Base-by-base conservation (phyloP, 139 green algal genomes). In the Chloropicon primus region DNA sequence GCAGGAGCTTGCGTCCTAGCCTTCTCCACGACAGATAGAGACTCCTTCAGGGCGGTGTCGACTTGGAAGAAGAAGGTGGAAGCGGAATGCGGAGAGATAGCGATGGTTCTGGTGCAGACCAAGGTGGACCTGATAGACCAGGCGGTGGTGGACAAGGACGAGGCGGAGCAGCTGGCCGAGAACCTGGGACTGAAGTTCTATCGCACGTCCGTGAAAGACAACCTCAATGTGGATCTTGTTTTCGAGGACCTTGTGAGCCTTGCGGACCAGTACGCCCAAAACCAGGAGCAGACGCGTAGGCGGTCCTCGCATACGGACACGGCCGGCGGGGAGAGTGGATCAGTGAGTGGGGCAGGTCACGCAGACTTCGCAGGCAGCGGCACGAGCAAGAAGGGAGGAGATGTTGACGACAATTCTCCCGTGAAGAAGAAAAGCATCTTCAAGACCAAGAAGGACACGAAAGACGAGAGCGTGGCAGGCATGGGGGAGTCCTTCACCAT, bases 81-180 rank as follows among this genome's bases (percentile, higher is more conserved):
- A 2, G 82, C 79, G 23, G 86, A 91, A 77, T 92, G 87, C 79
- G 85, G 85, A 0, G 78, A 85, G 23, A 86, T 94, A 24, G 85
- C 88, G 10, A 86, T 90, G 80, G 85, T 78, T n/a, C 76, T 94
- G 3, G 88, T 92, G 26, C 89, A 94, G 29, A 94, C 91, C 77
- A 92, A 94, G 81, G 84, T 89, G 3, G 89, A 94, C 77, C 80
- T 92, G 2, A 78, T 93, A 3, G 83, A 91, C 24, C 79, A 87
- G 76, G 84, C 85, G 17, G 84, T 83, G 23, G 83, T 90, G 17
- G 73, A 62, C 1, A 77, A 54, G 24, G 82, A 91, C 26, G 89
- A 91, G 29, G 89, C 89, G 2, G 87, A 92, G 74, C 82, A 29
- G 0, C 74, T 91, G 75, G 87, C 88, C 10, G 78, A 86, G 10